phyloP scores from a whole-genome alignment of 257 asterid species.

The Scutellaria baicalensis region DNA sequence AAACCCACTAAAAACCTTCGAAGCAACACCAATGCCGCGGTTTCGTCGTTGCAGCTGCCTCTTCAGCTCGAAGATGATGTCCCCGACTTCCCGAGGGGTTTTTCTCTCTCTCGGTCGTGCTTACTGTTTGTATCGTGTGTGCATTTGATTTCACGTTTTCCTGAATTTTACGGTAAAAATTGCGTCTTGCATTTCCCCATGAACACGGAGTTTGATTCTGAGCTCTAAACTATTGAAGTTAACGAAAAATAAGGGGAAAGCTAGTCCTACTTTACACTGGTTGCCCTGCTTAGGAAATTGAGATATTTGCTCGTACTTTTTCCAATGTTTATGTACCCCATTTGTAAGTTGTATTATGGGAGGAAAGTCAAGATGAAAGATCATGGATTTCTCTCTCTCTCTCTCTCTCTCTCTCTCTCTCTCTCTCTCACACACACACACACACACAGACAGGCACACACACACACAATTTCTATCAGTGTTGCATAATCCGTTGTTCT shows the following conservation, averaged over 20 bases:
- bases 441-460: no score
- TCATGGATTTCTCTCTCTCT: neutral
- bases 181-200: neutral
- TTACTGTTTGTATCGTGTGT: neutral
- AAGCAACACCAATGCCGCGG: slow-evolving; percentile 1
- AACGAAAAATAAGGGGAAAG: neutral
- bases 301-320: neutral
- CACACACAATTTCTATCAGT: neutral
- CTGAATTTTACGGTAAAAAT: neutral
- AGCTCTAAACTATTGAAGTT: neutral
- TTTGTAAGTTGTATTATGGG: neutral
- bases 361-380: neutral
- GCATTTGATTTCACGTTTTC: neutral
- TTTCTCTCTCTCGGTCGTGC: neutral
- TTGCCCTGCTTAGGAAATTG: neutral
- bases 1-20: slow-evolving; percentile 13
- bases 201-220: neutral
- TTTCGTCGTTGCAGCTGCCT: slow-evolving; percentile 12
- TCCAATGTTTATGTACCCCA: neutral
- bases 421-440: no score
- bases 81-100: slow-evolving; percentile 90
- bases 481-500: neutral
- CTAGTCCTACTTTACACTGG: neutral
- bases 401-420: no score
- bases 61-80: slow-evolving; percentile 62